Base-by-base conservation (phyloP, 805 yeast species). In the Teunomyces tritomae region DNA sequence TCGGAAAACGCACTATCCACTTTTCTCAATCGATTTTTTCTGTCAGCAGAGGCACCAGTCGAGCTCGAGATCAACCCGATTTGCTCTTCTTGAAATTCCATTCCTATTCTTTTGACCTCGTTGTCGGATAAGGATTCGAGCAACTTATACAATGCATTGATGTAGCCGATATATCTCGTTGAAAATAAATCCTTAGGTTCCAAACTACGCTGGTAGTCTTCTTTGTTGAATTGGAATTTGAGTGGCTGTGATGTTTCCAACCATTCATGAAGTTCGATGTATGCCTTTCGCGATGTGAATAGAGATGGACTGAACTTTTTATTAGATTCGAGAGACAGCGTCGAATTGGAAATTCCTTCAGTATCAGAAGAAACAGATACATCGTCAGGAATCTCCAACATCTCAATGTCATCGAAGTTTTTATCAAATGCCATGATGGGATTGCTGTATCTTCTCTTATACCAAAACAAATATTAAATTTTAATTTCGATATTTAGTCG, bases 91-190 rank as follows among this genome's bases (percentile, higher is more conserved):
- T 59, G 60, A 11, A 42, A 49, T 11, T 55, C 56, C 34, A 49
- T 33, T 11, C 46, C 53, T 8, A 49, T 44, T 9, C 56, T 45
- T n/a, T 53, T 49, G 28, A 53, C 48, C 9, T 57, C 50, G 27
- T 55, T 52, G 8, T 52, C 57, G 35, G 56, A 49, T 45, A 70
- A 55, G 8, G 49, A 53, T 50, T 82, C 83, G 51, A 83, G 76
- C 2, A 76, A 67, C 50, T 79, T 78, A 61, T 77, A 86, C 10
- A 80, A 55, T 8, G 70, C 60, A 27, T 76, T 75, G 34, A 82
- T 72, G 52, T 80, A 85, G 8, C 71, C 60, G 2, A 67, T 57
- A 54, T 77, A 83, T 17, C 65, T 66, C 5, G 58, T 56, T 1
- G 80, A 69, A 27, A 69, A 65, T 36, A 70, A 77, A 24, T 73